Evolutionary conservation across 2,329 filamentous ascomycete genomes (phyloP).

Genomic region (Fusarium stilboides): DNA sequence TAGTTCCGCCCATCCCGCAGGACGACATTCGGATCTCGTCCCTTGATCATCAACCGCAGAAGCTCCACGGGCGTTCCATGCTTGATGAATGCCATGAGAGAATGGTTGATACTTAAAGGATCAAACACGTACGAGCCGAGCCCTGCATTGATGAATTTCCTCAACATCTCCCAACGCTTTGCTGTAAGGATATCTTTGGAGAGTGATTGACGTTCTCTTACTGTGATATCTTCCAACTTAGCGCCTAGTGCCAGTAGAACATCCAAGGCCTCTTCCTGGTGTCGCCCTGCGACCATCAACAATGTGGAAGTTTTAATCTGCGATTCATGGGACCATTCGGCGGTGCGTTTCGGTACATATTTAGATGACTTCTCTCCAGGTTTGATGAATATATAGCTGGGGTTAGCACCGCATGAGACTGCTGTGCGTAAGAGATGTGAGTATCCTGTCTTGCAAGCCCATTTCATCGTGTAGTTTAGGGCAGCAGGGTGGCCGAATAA

Average conservation of each 20-base stretch:
- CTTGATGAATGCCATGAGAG: too few relatives aligned
- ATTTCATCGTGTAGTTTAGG: neutral
- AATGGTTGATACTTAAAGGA: too few relatives aligned
- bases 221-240: neutral
- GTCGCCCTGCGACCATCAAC: rapidly evolving
- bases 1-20: too few relatives aligned
- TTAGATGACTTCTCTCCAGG: too few relatives aligned
- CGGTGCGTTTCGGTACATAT: too few relatives aligned
- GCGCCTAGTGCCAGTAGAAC: neutral
- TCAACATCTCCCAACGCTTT: too few relatives aligned
- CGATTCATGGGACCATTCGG: too few relatives aligned
- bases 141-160: too few relatives aligned
- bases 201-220: neutral
- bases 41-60: too few relatives aligned
- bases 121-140: too few relatives aligned
- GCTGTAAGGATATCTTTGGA: neutral
- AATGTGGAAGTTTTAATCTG: neutral
- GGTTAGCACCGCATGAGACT: neutral
- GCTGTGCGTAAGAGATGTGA: neutral
- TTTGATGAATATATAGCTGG: neutral
- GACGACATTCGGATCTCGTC: too few relatives aligned
- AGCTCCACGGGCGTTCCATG: too few relatives aligned
- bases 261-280: neutral
- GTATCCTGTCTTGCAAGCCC: neutral
- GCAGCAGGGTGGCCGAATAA: neutral